Evolutionary conservation across 2,329 filamentous ascomycete genomes (phyloP), one percentile per base, ranked within the genome.

Genomic region (Colletotrichum phormii): DNA sequence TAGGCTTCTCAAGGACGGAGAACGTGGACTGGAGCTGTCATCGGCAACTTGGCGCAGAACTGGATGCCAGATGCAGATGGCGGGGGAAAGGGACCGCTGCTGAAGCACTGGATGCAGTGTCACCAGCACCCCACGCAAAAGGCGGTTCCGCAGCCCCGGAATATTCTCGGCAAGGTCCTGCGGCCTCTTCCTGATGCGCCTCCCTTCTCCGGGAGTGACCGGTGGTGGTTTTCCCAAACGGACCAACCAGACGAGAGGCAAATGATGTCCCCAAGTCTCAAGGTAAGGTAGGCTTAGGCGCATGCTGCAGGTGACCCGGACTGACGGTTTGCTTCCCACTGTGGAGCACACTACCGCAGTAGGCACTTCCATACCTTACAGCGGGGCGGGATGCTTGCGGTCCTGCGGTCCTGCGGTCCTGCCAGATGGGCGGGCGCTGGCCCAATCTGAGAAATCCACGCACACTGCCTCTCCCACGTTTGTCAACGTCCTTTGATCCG

Each of bases 401-500:
- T 42, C 37, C 37, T 42, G 37, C 37, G 37, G 37, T 42, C 37
- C 37, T 42, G 37, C 13, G 13, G 37, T 24, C 51, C 24, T 15
- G 51, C 22, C 51, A 26, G 51, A 22, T 24, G 57, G 55, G 55
- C 29, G 57, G 55, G 55, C 29, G 29, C 55, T 29, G 26, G 15
- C 3, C 55, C 55, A 35, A 33, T 35, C 29, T n/a, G 29, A 26
- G 55, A 35, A 35, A 35, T 26, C 29, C 55, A 22, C 18, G 5
- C 31, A n/a, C 24, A 13, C 8, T 15, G 49, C 35, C 67, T 26
- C 46, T 9, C 29, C 37, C 9, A 55, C 49, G 22, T 42, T 18
- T 42, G 15, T 0, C 37, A 42, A 42, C 37, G 58, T 68, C 64
- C 69, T 59, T 68, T 68, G 64, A 72, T 37, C 69, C 69, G 64